A percentile compares a stretch with the other conserved stretches of the same genome.
Evolutionary conservation across 805 yeast species (phyloP).

Genomic region (Yamadazyma sp.): DNA sequence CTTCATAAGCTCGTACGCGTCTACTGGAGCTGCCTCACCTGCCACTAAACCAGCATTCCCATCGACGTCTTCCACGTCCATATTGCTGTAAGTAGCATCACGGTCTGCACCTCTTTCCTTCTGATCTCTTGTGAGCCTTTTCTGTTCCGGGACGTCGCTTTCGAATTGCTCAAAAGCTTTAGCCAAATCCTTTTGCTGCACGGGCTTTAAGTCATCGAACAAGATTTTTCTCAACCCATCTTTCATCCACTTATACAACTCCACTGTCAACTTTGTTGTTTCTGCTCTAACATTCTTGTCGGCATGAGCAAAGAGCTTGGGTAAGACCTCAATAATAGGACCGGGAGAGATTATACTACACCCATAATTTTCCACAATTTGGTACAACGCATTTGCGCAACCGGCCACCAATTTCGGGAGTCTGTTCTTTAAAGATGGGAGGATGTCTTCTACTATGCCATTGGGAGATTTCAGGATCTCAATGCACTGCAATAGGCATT

Average conservation of each 20-base stretch:
- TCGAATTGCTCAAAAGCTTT: conserved; percentile 60
- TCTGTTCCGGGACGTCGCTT: conserved; percentile 46
- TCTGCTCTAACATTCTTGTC: conserved; percentile 85
- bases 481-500: conserved; percentile 58
- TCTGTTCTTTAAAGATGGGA: conserved; percentile 60
- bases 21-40: conserved; percentile 37
- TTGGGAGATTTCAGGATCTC: conserved; percentile 64
- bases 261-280: conserved; percentile 66
- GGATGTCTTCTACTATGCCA: conserved; percentile 62
- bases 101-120: conserved; percentile 29
- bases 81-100: conserved; percentile 15
- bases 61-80: conserved; percentile 32
- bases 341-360: conserved; percentile 59
- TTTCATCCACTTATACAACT: conserved; percentile 74
- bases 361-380: conserved; percentile 62
- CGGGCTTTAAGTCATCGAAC: conserved; percentile 78
- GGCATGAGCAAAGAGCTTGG: conserved; percentile 77
- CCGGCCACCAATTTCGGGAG: conserved; percentile 81
- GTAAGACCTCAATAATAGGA: conserved; percentile 54
- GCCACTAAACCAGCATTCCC: conserved; percentile 17
- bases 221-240: conserved; percentile 55
- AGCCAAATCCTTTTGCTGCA: conserved; percentile 82
- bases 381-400: conserved; percentile 53
- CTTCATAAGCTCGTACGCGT: conserved; percentile 69
- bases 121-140: conserved; percentile 47